Percentiles rank a stretch among this genome's conserved stretches.
These are phyloP conservation scores for Fusarium zealandicum DNA, from an alignment of 2,329 filamentous ascomycete genomes.

Conservation along the genomic window DNA sequence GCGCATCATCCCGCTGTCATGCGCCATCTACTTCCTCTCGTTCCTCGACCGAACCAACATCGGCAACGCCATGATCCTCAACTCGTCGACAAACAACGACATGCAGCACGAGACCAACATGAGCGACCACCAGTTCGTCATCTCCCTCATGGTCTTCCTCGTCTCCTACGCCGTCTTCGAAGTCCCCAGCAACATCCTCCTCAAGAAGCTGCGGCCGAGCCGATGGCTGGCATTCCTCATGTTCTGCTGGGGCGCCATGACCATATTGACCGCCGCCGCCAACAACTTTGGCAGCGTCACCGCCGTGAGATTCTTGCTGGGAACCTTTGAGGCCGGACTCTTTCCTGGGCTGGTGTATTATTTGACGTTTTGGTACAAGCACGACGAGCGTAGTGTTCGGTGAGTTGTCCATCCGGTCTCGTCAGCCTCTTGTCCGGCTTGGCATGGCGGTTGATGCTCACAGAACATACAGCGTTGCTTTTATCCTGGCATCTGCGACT, in stretches of 20 bases:
- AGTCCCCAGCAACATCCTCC: constrained; percentile 70
- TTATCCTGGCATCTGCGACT: constrained; percentile 73
- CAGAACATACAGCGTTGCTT: constrained; percentile 60
- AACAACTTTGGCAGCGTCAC: constrained; percentile 69
- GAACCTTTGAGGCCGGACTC: constrained; percentile 73
- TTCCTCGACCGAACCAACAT: constrained; percentile 75
- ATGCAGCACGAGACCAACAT: constrained; percentile 68
- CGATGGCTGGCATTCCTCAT: constrained; percentile 73
- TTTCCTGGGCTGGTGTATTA: constrained; percentile 69
- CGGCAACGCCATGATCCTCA: constrained; percentile 72
- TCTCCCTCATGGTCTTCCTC: constrained; percentile 66
- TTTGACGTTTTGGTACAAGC: constrained; percentile 77
- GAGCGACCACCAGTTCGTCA: constrained; percentile 66
- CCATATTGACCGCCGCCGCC: constrained; percentile 70
- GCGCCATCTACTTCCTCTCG: constrained; percentile 70
- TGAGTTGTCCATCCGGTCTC: constrained; percentile 22
- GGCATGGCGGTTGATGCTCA: constrained; percentile 19
- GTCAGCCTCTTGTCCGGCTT: constrained; percentile 6
- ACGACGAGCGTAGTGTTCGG: constrained; percentile 71
- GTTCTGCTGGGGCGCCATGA: constrained; percentile 70
- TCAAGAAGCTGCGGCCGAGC: constrained; percentile 69
- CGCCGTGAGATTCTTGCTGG: constrained; percentile 71
- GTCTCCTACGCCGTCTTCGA: constrained; percentile 68
- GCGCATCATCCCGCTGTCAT: constrained; percentile 69
- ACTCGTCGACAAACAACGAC: constrained; percentile 65